A percentile compares a stretch with the other conserved stretches of the same genome.
These are phyloP conservation scores for Backusella macrospora DNA, from an alignment of 192 early-diverging fungal genomes.

Conservation along the genomic window DNA sequence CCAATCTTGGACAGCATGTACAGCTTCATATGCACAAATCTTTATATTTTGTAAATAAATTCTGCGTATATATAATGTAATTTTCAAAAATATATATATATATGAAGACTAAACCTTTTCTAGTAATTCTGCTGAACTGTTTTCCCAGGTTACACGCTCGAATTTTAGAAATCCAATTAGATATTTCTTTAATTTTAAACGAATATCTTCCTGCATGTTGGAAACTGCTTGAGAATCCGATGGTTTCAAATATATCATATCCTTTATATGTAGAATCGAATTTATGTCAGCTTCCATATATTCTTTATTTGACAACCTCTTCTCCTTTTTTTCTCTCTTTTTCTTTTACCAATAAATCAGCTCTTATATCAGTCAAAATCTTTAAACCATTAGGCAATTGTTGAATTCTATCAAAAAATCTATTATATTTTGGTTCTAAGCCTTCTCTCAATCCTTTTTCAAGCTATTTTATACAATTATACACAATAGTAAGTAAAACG, in stretches of 20 bases:
- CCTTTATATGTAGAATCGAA: background rate
- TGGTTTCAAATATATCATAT: background rate
- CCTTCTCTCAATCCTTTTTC: slow-evolving; percentile 66
- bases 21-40: slow-evolving; percentile 86
- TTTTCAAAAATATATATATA: background rate
- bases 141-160: slow-evolving; percentile 83
- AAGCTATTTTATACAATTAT: slow-evolving; percentile 17
- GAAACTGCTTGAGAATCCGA: slow-evolving; percentile 31
- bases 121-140: slow-evolving; percentile 67
- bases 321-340: background rate
- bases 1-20: slow-evolving; percentile 84
- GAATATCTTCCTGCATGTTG: slow-evolving; percentile 64
- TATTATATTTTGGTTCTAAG: slow-evolving; percentile 68
- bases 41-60: slow-evolving; percentile 23
- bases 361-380: slow-evolving; percentile 79
- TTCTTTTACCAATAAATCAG: slow-evolving; percentile 65
- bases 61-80: background rate
- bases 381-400: slow-evolving; percentile 78
- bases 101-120: slow-evolving; percentile 67
- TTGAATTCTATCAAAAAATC: slow-evolving; percentile 79
- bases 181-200: slow-evolving; percentile 71
- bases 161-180: slow-evolving; percentile 78
- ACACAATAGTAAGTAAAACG: background rate
- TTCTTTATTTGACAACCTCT: background rate
- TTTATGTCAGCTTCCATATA: background rate